A percentile compares a stretch with the other conserved stretches of the same genome.
phyloP scores from a whole-genome alignment of 139 green algal genomes.

The Pedinophyceae sp. region DNA sequence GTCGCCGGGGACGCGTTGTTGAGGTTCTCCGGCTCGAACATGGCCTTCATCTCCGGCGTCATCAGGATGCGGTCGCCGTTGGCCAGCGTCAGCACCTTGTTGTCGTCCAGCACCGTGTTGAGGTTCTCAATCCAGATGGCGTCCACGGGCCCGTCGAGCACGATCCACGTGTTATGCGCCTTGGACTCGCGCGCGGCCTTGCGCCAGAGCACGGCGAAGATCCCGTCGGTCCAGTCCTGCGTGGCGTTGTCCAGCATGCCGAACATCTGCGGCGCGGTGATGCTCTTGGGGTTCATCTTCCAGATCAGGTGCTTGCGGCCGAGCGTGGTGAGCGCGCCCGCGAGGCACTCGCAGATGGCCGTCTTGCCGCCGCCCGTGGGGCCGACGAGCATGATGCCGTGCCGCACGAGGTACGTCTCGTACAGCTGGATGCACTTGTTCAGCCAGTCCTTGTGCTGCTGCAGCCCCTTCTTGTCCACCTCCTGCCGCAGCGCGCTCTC shows the following conservation, averaged over 20 bases:
- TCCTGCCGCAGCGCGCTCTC: slow-evolving; percentile 37
- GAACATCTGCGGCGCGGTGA: slow-evolving; percentile 82
- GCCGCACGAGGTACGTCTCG: slow-evolving; percentile 82
- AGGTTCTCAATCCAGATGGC: slow-evolving; percentile 98
- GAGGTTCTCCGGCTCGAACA: slow-evolving; percentile 92
- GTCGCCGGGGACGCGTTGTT: slow-evolving; percentile 86
- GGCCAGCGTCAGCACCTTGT: slow-evolving; percentile 89
- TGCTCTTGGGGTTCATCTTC: slow-evolving; percentile 75
- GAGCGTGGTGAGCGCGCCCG: slow-evolving; percentile 65
- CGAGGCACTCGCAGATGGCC: slow-evolving; percentile 67
- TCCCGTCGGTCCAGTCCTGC: slow-evolving; percentile 83
- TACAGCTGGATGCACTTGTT: slow-evolving; percentile 95
- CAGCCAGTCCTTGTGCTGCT: slow-evolving; percentile 67
- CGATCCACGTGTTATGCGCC: slow-evolving; percentile 87
- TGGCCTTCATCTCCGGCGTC: slow-evolving; percentile 73
- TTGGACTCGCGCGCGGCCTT: slow-evolving; percentile 68
- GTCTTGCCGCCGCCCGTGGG: slow-evolving; percentile 75
- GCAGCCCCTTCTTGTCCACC: slow-evolving; percentile 32
- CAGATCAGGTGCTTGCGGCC: slow-evolving; percentile 70
- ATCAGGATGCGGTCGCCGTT: slow-evolving; percentile 93
- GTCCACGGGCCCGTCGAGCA: slow-evolving; percentile 89
- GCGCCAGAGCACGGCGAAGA: slow-evolving; percentile 87
- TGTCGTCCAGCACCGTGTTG: slow-evolving; percentile 94
- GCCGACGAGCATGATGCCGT: slow-evolving; percentile 88
- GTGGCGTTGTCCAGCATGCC: slow-evolving; percentile 63